A percentile compares a stretch with the other conserved stretches of the same genome.
Conservation (phyloP, 352 stramenopile species). For the Peronospora belbahrii region DNA sequence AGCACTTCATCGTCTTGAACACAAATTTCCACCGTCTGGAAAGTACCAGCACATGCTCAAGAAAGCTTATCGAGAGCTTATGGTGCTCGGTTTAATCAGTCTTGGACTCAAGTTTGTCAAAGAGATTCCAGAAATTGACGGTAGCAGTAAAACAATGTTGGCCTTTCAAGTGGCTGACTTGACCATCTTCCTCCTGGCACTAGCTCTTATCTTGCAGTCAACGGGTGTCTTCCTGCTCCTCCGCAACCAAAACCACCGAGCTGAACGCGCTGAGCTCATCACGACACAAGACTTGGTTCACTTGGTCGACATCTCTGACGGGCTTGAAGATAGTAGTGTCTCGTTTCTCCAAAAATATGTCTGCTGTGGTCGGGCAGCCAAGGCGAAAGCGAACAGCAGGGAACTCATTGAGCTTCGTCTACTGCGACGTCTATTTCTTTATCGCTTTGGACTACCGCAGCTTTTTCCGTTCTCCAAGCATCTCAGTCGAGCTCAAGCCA, state of each 20-base stretch:
- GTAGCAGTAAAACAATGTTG: constrained; percentile 29
- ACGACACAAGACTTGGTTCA: constrained; percentile 28
- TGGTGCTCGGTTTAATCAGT: constrained; percentile 52
- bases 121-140: constrained; percentile 28
- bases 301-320: constrained; percentile 9
- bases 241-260: constrained; percentile 28
- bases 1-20: constrained; percentile 34
- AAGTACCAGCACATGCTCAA: constrained; percentile 66
- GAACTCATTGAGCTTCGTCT: constrained; percentile 30
- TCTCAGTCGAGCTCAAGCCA: constrained; percentile 58
- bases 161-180: constrained; percentile 51
- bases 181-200: constrained; percentile 43
- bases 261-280: constrained; percentile 39
- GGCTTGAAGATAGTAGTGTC: too few relatives aligned
- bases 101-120: constrained; percentile 46
- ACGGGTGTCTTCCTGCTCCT: constrained; percentile 34
- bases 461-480: constrained; percentile 73
- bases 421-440: constrained; percentile 40
- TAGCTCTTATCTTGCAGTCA: constrained; percentile 46
- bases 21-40: constrained; percentile 36
- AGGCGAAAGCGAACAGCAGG: constrained; percentile 6
- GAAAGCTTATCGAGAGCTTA: constrained; percentile 54
- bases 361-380: constrained; percentile 12
- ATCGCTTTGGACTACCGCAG: constrained; percentile 34
- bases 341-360: constrained; percentile 15